Percentiles rank a stretch among this genome's conserved stretches.
phyloP scores from a whole-genome alignment of 495 filamentous ascomycete genomes.

The Daldinia childiae region DNA sequence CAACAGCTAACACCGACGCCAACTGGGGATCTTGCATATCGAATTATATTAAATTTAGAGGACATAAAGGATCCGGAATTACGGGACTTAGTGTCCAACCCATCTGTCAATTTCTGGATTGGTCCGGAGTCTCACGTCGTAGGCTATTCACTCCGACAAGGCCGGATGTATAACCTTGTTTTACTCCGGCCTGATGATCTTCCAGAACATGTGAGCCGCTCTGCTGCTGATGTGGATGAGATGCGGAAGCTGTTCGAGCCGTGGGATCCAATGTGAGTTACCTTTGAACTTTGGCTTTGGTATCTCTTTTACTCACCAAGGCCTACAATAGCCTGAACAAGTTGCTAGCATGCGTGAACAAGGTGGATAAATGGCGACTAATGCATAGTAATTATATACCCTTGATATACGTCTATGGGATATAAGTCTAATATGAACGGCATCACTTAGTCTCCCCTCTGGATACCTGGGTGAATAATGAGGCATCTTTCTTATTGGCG shows the following conservation, averaged over 20 bases:
- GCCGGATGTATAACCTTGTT: slow-evolving; percentile 67
- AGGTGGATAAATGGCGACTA: slow-evolving; percentile 64
- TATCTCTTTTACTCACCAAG: neutral
- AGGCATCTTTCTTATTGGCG: slow-evolving; percentile 55
- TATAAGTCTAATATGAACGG: slow-evolving; percentile 12
- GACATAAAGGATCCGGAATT: neutral
- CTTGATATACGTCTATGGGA: no score
- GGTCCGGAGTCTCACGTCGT: slow-evolving; percentile 68
- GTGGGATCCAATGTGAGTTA: slow-evolving; percentile 61
- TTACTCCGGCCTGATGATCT: slow-evolving; percentile 63
- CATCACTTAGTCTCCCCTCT: slow-evolving; percentile 37
- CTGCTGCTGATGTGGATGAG: slow-evolving; percentile 57
- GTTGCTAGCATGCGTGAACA: slow-evolving; percentile 56
- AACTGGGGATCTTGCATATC: neutral
- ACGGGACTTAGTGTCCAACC: slow-evolving; percentile 58
- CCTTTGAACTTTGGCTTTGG: neutral
- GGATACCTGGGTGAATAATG: slow-evolving; percentile 51
- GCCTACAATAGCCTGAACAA: slow-evolving; percentile 43
- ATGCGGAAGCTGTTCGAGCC: slow-evolving; percentile 58
- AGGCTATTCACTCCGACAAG: slow-evolving; percentile 64
- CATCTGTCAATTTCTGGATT: slow-evolving; percentile 76
- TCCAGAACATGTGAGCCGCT: slow-evolving; percentile 54
- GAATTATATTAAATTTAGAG: neutral
- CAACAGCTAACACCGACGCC: neutral
- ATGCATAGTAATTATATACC: slow-evolving; percentile 43